phyloP scores from a whole-genome alignment of 1,139 yeast genomes.

The Suhomyces taliae region DNA sequence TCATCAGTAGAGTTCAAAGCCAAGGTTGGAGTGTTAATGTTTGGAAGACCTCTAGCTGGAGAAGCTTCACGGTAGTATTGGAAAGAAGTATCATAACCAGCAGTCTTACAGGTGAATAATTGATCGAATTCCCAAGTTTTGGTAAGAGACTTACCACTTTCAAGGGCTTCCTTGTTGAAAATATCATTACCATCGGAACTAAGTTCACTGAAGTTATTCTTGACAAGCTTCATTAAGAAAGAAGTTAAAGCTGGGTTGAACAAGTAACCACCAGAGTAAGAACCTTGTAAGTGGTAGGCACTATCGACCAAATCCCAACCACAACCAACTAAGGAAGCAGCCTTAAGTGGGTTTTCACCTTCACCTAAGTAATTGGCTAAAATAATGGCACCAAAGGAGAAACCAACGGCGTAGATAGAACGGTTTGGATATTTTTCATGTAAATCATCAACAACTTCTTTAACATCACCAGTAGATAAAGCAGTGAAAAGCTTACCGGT shows the following conservation, averaged over 20 bases:
- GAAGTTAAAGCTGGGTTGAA: constrained; percentile 68
- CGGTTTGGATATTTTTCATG: constrained; percentile 63
- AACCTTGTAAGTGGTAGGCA: constrained; percentile 46
- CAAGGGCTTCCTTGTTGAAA: constrained; percentile 32
- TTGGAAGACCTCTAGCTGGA: constrained; percentile 55
- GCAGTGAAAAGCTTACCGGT: constrained; percentile 77
- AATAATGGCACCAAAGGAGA: constrained; percentile 74
- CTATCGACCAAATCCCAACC: constrained; percentile 34
- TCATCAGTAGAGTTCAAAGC: constrained; percentile 76
- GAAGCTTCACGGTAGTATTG: constrained; percentile 76
- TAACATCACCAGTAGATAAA: constrained; percentile 69
- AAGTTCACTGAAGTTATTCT: constrained; percentile 60
- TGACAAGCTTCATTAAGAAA: constrained; percentile 61
- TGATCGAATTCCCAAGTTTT: constrained; percentile 65
- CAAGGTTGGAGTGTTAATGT: constrained; percentile 66
- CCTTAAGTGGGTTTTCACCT: constrained; percentile 47
- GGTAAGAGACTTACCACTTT: constrained; percentile 31
- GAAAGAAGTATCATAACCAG: constrained; percentile 65
- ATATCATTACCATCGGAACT: constrained; percentile 33
- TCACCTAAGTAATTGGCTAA: constrained; percentile 57
- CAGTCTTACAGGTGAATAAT: constrained; percentile 64
- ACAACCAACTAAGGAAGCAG: constrained; percentile 57
- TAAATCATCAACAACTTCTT: constrained; percentile 57
- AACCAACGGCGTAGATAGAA: constrained; percentile 75
- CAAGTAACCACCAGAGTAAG: constrained; percentile 60